phyloP scores from a whole-genome alignment of 768 basidiomycete species.

The Paxillus ammoniavirescens region DNA sequence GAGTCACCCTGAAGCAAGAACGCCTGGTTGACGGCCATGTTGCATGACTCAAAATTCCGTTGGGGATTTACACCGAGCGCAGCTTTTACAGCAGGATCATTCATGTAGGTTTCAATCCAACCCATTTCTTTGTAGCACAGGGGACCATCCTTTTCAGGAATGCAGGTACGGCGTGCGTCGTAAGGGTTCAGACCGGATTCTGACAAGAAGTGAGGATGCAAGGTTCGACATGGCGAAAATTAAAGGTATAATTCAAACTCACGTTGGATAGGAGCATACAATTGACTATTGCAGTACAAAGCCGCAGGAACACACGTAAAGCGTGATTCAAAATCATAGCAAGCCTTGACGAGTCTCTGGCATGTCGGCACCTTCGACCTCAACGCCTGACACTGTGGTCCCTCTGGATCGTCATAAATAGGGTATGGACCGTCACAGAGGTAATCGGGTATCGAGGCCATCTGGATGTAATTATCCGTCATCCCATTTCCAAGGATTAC shows the following conservation, averaged over 20 bases:
- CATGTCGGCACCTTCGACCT: slow-evolving; percentile 69
- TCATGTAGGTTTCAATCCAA: slow-evolving; percentile 91
- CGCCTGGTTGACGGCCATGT: slow-evolving; percentile 74
- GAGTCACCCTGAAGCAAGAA: slow-evolving; percentile 84
- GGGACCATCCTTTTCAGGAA: slow-evolving; percentile 64
- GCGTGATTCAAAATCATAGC: slow-evolving; percentile 60
- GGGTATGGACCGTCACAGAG: slow-evolving; percentile 82
- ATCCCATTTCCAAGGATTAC: slow-evolving; percentile 87
- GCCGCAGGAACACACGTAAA: slow-evolving; percentile 72
- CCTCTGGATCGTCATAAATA: slow-evolving; percentile 68
- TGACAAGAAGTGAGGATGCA: slow-evolving; percentile 21
- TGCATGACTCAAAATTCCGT: slow-evolving; percentile 67
- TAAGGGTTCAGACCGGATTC: slow-evolving; percentile 85
- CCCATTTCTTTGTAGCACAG: slow-evolving; percentile 78
- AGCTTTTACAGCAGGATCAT: slow-evolving; percentile 72
- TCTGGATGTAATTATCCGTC: slow-evolving; percentile 81
- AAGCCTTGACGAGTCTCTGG: slow-evolving; percentile 67
- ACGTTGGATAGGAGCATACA: slow-evolving; percentile 73
- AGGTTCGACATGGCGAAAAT: not conserved
- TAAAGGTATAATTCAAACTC: slow-evolving; percentile 23
- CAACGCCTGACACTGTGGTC: slow-evolving; percentile 63
- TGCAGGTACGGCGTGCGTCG: slow-evolving; percentile 78
- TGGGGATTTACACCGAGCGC: slow-evolving; percentile 69
- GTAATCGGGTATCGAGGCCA: slow-evolving; percentile 78
- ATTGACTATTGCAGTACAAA: slow-evolving; percentile 76